Evolutionary conservation across 140 eudicot species (phyloP).

Genomic region (Artemisia princeps): DNA sequence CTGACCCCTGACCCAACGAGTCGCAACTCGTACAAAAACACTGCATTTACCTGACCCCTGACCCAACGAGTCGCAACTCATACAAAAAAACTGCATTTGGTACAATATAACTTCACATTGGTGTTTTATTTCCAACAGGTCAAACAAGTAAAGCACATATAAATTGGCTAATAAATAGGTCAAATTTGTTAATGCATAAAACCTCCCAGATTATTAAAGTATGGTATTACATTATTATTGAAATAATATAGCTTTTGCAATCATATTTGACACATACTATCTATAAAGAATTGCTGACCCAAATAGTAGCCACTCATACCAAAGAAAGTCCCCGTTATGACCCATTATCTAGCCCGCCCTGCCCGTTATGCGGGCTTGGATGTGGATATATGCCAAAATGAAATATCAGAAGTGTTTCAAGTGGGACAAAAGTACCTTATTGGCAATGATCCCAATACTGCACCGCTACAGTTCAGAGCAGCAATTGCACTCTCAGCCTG

Average conservation of each 20-base stretch:
- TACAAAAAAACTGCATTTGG: too few relatives aligned
- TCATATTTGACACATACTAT: neutral
- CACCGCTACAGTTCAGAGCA: constrained; percentile 87
- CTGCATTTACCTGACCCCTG: too few relatives aligned
- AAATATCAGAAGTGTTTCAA: neutral
- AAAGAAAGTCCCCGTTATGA: neutral
- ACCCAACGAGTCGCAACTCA: too few relatives aligned
- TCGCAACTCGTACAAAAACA: too few relatives aligned
- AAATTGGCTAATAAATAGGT: neutral
- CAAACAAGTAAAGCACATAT: too few relatives aligned
- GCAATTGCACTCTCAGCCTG: constrained; percentile 95
- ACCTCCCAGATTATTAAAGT: neutral
- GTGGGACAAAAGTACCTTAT: constrained; percentile 41
- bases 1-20: too few relatives aligned
- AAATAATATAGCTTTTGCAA: neutral
- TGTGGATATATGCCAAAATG: neutral
- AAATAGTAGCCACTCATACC: neutral
- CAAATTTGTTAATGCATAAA: neutral
- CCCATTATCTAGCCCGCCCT: neutral
- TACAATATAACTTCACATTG: too few relatives aligned
- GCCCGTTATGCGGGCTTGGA: neutral
- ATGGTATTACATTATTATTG: neutral
- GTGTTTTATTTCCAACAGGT: too few relatives aligned
- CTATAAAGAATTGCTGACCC: too few relatives aligned
- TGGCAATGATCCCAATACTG: constrained; percentile 70